phyloP scores from a whole-genome alignment of 2,329 filamentous ascomycete species.

The Cercospora zeina region DNA sequence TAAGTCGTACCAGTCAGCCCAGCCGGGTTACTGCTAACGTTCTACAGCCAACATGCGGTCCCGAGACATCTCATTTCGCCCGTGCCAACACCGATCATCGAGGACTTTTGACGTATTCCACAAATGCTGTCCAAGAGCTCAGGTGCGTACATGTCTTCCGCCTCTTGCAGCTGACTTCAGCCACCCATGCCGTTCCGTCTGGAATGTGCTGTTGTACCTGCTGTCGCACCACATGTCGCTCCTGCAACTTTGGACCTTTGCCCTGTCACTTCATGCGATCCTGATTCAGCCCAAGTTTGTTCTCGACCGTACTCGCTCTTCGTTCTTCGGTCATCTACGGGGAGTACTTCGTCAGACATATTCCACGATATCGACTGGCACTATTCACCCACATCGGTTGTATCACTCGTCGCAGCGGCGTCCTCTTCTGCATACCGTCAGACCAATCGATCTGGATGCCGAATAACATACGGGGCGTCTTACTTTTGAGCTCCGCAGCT shows the following conservation, averaged over 20 bases:
- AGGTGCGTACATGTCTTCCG: slow-evolving; percentile 16
- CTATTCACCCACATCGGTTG: neutral
- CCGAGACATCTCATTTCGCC: slow-evolving; percentile 4
- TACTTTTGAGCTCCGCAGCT: slow-evolving; percentile 18
- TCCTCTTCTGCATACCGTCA: slow-evolving; percentile 21
- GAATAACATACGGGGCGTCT: slow-evolving; percentile 5
- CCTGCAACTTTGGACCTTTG: neutral
- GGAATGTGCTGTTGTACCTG: slow-evolving; percentile 11
- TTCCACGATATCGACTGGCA: neutral
- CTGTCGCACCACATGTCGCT: neutral
- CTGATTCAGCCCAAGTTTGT: slow-evolving; percentile 12
- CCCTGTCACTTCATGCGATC: slow-evolving; percentile 8
- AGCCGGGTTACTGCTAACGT: slow-evolving; percentile 12
- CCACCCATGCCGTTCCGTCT: slow-evolving; percentile 9
- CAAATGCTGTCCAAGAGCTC: slow-evolving; percentile 10
- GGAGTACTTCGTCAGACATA: neutral
- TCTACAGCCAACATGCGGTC: slow-evolving; percentile 16
- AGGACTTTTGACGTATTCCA: slow-evolving; percentile 5
- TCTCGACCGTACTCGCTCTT: slow-evolving; percentile 10
- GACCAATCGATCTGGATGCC: slow-evolving; percentile 18
- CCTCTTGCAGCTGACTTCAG: slow-evolving; percentile 10
- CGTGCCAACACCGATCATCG: neutral
- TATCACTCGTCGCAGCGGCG: slow-evolving; percentile 14
- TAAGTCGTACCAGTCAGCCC: slow-evolving; percentile 24
- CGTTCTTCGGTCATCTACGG: slow-evolving; percentile 7